Base-by-base conservation (phyloP, 2,329 filamentous ascomycete genomes). In the Mollisiaceae sp. region DNA sequence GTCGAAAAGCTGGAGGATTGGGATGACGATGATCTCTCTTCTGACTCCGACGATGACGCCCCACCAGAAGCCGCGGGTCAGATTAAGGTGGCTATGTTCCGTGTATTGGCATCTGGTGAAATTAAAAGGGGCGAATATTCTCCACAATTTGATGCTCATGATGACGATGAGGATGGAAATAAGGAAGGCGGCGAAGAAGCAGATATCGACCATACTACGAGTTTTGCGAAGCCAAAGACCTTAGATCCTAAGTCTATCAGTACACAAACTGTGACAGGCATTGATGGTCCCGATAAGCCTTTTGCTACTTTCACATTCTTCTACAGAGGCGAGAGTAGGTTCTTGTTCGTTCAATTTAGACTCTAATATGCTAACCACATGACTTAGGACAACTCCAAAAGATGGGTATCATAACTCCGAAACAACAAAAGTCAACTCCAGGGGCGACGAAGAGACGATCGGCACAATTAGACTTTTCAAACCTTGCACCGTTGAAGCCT, bases 101-200 rank as follows among this genome's bases (percentile, higher is more conserved):
- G 95, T 35, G 95, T 99, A 9, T 83, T 98, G 55, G 95, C 95
- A 1, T 97, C 93, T 8, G 95, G 95, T 15, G 95, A 98, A 78
- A 97, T 99, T 76, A 98, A 97, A 81, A 92, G 94, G 76, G 95
- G 95, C 69, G 95, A 99, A 79, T 99, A 98, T 78, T 97, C 94
- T 1, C 95, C 95, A 14, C 95, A 98, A 75, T 98, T 98, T 70
- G 94, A 97, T 77, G 94, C 94, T 2, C 93, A 98, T 73, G 95
- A 98, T 74, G 94, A 97, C 69, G 94, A 97, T 68, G 93, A 97
- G 63, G 78, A 83, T 35, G 79, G 76, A 43, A 80, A 80, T 56
- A 83, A 85, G 65, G 82, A 82, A 47, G 80, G 79, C 18, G 78
- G 76, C 59, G 83, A 91, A 66, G 91, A 94, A 72, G 91, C 88